Evolutionary conservation across 257 asterid genomes (phyloP).

Genomic region (Misopates orontium): DNA sequence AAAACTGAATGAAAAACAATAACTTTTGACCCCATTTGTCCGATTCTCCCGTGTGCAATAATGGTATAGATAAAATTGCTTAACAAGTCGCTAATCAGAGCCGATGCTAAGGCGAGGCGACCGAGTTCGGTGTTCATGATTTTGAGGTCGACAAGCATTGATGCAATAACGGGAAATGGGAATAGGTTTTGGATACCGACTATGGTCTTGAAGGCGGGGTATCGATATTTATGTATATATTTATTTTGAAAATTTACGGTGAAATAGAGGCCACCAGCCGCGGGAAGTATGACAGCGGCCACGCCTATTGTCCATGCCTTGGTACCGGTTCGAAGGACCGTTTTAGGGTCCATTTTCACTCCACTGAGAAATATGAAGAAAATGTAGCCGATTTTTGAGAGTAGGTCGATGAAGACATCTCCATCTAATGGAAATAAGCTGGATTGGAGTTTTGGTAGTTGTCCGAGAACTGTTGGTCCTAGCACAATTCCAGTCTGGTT

Average conservation of each 20-base stretch:
- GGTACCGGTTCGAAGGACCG: constrained; percentile 59
- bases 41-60: constrained; percentile 47
- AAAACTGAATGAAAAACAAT: constrained; percentile 39
- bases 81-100: constrained; percentile 61
- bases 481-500: constrained; percentile 80
- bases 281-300: constrained; percentile 45
- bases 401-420: constrained; percentile 55
- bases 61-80: constrained; percentile 46
- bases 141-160: constrained; percentile 73
- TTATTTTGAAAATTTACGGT: background rate
- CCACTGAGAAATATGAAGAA: constrained; percentile 84
- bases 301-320: constrained; percentile 85
- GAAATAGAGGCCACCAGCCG: constrained; percentile 29
- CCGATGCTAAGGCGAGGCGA: constrained; percentile 72
- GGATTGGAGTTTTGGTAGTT: constrained; percentile 2
- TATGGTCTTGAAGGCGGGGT: constrained; percentile 44
- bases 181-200: constrained; percentile 49
- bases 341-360: constrained; percentile 83
- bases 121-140: constrained; percentile 90
- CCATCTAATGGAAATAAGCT: constrained; percentile 63
- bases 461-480: constrained; percentile 74
- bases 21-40: constrained; percentile 37
- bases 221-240: constrained; percentile 38
- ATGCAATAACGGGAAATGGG: constrained; percentile 79
- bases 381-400: constrained; percentile 75